These are phyloP conservation scores for Schoenoplectus tabernaemontani DNA, from an alignment of 202 grass and related monocot genomes.

Conservation along the genomic window DNA sequence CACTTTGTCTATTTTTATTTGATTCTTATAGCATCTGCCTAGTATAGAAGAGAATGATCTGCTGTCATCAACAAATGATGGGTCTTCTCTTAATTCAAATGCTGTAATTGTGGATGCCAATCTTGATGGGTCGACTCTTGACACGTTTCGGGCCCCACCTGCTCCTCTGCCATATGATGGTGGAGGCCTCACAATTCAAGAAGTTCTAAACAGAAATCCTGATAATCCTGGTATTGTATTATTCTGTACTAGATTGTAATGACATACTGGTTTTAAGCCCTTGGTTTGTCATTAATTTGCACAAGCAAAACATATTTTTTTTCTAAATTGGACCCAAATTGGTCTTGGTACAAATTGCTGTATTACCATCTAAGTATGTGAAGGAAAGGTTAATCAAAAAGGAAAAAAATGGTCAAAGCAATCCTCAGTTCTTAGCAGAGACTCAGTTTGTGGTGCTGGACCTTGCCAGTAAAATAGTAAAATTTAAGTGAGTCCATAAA, in stretches of 20 bases:
- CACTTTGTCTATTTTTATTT: slow-evolving; percentile 22
- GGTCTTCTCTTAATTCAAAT: slow-evolving; percentile 34
- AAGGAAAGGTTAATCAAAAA: neutral
- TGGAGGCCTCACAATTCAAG: slow-evolving; percentile 30
- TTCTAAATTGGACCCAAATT: neutral
- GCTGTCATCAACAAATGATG: slow-evolving; percentile 47
- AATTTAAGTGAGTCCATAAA: neutral
- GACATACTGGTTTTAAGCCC: neutral
- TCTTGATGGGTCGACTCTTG: slow-evolving; percentile 45
- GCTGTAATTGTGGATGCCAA: slow-evolving; percentile 60
- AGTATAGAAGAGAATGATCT: slow-evolving; percentile 53
- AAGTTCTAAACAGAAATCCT: slow-evolving; percentile 11
- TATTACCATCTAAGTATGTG: neutral
- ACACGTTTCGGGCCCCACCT: slow-evolving; percentile 70
- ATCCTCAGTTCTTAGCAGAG: neutral
- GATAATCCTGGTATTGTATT: slow-evolving; percentile 32
- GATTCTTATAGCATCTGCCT: slow-evolving; percentile 42
- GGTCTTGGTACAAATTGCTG: neutral
- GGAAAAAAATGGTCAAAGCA: neutral
- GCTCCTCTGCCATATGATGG: slow-evolving; percentile 80
- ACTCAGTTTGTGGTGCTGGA: neutral
- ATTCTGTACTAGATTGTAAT: slow-evolving; percentile 13
- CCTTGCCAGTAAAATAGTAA: neutral
- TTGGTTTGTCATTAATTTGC: neutral
- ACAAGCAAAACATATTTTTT: neutral